A percentile compares a stretch with the other conserved stretches of the same genome.
Evolutionary conservation across 495 filamentous ascomycete genomes (phyloP).

Genomic region (Lasiosphaeris hirsuta): DNA sequence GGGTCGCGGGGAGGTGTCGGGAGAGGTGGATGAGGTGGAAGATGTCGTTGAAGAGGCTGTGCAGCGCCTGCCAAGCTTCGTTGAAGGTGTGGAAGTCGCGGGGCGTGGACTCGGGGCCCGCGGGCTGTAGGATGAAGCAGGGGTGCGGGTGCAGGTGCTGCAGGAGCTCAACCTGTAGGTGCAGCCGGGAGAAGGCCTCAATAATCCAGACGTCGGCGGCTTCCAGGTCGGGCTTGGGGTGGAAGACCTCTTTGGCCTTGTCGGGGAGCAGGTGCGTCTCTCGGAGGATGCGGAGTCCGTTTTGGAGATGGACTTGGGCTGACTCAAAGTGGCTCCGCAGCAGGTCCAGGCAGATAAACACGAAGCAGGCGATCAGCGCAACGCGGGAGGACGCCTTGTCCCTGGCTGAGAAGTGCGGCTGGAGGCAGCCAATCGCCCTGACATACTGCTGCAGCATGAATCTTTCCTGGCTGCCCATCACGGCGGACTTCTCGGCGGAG

Average conservation of each 20-base stretch:
- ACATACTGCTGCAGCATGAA: constrained; percentile 42
- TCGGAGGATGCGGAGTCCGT: constrained; percentile 32
- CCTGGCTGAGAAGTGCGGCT: constrained; percentile 23
- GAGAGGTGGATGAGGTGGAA: constrained; percentile 27
- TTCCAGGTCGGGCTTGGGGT: constrained; percentile 16
- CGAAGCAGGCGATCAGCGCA: constrained; percentile 50
- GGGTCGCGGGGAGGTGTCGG: not conserved
- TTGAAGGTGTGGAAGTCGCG: constrained; percentile 23
- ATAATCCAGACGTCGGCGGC: constrained; percentile 35
- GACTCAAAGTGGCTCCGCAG: constrained; percentile 44
- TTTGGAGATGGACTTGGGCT: constrained; percentile 44
- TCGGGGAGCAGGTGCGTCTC: not conserved
- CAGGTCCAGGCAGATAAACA: constrained; percentile 55
- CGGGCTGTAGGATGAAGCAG: constrained; percentile 8
- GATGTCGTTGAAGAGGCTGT: constrained; percentile 30
- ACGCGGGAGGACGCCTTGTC: constrained; percentile 28
- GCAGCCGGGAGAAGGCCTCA: constrained; percentile 34
- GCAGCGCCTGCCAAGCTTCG: constrained; percentile 26
- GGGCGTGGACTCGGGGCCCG: not conserved
- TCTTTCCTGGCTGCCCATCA: constrained; percentile 26
- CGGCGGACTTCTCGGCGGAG: not conserved
- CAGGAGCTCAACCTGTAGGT: constrained; percentile 32
- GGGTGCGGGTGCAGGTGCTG: constrained; percentile 14
- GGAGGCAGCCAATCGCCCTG: constrained; percentile 39
- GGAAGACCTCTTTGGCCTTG: not conserved